Evolutionary conservation across 2,329 filamentous ascomycete species (phyloP), one percentile per base, ranked within the genome.

Genomic region (Cladosporium oxysporum): DNA sequence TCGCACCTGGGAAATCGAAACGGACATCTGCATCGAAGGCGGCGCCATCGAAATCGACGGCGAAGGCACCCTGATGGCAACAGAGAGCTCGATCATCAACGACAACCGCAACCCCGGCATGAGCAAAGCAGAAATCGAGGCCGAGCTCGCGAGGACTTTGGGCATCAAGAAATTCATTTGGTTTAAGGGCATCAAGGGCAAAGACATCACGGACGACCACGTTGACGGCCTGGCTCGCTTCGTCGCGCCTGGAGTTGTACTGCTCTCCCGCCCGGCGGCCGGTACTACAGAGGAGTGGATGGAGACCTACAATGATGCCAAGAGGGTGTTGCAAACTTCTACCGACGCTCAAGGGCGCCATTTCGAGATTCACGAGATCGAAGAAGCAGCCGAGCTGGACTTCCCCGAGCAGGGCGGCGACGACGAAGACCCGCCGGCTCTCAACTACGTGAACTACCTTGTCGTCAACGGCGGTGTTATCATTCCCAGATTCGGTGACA

Each of bases 181-280:
- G 69, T 63, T 69, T 18, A 62, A 65, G 35, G 69, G 69, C 11
- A 18, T 50, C 14, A 62, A 66, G 23, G 69, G 67, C 12, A 53
- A 58, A 11, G 69, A 69, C 33, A 69, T 67, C 37, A 70, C 67
- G 31, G 69, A 70, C 35, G 67, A 68, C 47, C 69, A 70, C 31
- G 66, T 70, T 50, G 67, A 70, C 26, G 58, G 64, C 11, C 58
- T 68, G n/a, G 69, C 67, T 14, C 67, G 69, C 23, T 69, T 70
- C 28, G 53, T 58, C 18, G 28, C 37, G 2, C 67, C 64, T 35
- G 67, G 65, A 12, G 57, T 65, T 7, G 62, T 69, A 1, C 26
- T 70, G 0, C 55, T 70, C 11, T 61, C 57, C 49, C 67, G 62
- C 14, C 67, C 67, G 16, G 44, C 41, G 12, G 18, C 53, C 14